Percentiles rank a stretch among this genome's conserved stretches.
Evolutionary conservation across 305 asterid species (phyloP).

Genomic region (Rubia balearica): DNA sequence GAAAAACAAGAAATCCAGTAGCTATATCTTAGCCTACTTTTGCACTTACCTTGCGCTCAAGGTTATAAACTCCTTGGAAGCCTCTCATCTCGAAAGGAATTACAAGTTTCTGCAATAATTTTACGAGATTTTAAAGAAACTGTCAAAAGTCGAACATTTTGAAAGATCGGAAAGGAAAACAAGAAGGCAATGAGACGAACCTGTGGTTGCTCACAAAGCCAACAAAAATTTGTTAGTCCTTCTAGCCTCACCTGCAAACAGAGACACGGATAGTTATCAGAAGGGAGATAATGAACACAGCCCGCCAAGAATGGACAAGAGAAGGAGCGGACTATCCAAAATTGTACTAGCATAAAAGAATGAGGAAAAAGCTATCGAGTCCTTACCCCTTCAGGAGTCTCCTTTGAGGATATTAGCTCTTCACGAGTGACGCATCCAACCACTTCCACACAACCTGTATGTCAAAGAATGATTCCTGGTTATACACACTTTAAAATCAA

Average conservation of each 20-base stretch:
- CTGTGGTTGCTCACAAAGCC: constrained; percentile 99
- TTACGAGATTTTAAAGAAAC: neutral
- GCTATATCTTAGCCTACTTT: neutral
- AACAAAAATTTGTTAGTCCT: constrained; percentile 79
- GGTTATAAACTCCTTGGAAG: constrained; percentile 75
- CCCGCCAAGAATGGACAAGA: neutral
- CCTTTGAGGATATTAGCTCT: constrained; percentile 76
- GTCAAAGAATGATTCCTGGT: constrained; percentile 14
- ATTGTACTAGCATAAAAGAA: neutral
- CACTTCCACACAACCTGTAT: constrained; percentile 74
- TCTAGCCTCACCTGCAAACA: constrained; percentile 67
- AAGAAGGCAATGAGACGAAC: constrained; percentile 22
- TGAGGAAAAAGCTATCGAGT: constrained; percentile 10
- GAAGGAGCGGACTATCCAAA: neutral
- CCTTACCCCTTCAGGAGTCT: constrained; percentile 59
- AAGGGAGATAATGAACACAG: neutral
- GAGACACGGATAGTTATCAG: constrained; percentile 9
- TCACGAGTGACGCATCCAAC: constrained; percentile 77
- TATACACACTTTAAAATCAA: constrained; percentile 1
- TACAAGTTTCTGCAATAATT: constrained; percentile 53
- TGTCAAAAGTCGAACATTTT: neutral
- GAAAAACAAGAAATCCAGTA: neutral
- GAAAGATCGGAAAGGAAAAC: neutral
- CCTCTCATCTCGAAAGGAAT: constrained; percentile 97
- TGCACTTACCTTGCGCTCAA: constrained; percentile 62